Evolutionary conservation across 306 rosid species (phyloP).

Genomic region (Carpinus viminea): DNA sequence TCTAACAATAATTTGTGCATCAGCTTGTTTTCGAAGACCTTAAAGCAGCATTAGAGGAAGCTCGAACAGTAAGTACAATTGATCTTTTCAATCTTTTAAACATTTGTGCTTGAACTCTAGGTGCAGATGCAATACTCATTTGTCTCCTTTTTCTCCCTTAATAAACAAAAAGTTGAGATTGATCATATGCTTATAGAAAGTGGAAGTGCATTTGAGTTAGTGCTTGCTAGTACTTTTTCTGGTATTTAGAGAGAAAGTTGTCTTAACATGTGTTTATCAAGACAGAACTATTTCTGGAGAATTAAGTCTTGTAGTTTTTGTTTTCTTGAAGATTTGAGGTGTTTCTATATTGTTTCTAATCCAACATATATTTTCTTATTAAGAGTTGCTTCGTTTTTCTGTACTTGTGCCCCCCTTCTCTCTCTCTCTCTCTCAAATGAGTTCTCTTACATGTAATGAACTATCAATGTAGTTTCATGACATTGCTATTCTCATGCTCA

Average conservation of each 20-base stretch:
- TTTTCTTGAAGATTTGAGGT: background rate
- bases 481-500: background rate
- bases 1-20: slow-evolving; percentile 42
- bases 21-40: slow-evolving; percentile 89
- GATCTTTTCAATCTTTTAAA: slow-evolving; percentile 20
- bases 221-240: too few species aligned
- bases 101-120: background rate
- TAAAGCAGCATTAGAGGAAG: slow-evolving; percentile 94
- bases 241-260: too few species aligned
- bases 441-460: background rate
- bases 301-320: too few species aligned
- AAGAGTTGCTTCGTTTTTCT: background rate
- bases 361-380: background rate
- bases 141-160: background rate
- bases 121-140: background rate
- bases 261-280: too few species aligned
- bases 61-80: slow-evolving; percentile 59
- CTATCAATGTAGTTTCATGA: background rate
- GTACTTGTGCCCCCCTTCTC: background rate
- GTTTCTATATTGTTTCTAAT: background rate
- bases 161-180: background rate
- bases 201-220: too few species aligned
- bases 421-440: background rate
- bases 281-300: too few species aligned
- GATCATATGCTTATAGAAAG: background rate